Conservation (phyloP, 345 rosid genomes). For the Luvunga scandens region DNA sequence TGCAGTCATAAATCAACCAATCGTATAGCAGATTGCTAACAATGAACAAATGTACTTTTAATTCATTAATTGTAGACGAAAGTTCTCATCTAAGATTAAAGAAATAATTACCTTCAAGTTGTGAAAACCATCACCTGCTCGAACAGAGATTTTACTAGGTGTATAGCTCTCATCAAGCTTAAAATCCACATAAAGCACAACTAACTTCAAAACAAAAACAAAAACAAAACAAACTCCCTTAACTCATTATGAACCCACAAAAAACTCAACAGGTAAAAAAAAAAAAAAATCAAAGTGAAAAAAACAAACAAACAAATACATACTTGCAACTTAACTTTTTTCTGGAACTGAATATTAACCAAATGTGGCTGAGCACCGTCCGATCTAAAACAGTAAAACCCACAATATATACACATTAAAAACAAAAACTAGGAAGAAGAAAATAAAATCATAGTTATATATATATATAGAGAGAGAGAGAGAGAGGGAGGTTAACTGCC, state of each 20-base stretch:
- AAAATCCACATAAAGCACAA: conserved; percentile 79
- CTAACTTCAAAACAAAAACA: conserved; percentile 47
- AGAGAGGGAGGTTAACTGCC: conserved; percentile 61
- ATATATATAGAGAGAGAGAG: background rate
- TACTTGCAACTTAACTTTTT: conserved; percentile 91
- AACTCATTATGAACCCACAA: background rate
- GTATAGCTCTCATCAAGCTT: conserved; percentile 98
- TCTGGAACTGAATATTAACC: conserved; percentile 93
- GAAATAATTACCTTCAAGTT: conserved; percentile 27
- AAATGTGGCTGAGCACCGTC: conserved; percentile 97
- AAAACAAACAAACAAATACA: background rate
- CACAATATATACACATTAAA: background rate
- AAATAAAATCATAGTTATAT: background rate
- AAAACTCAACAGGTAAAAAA: background rate
- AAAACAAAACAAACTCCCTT: background rate
- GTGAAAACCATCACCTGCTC: conserved; percentile 96
- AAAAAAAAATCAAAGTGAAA: background rate
- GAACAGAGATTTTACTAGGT: conserved; percentile 83
- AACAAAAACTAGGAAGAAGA: background rate
- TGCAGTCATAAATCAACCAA: background rate
- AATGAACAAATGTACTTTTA: too few relatives aligned
- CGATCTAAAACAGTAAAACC: conserved; percentile 44
- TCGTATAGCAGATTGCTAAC: background rate
- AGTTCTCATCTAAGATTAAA: background rate
- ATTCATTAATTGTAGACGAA: background rate